phyloP scores from a whole-genome alignment of 2,329 filamentous ascomycete species.

The Sclerotiophoma versabilis region DNA sequence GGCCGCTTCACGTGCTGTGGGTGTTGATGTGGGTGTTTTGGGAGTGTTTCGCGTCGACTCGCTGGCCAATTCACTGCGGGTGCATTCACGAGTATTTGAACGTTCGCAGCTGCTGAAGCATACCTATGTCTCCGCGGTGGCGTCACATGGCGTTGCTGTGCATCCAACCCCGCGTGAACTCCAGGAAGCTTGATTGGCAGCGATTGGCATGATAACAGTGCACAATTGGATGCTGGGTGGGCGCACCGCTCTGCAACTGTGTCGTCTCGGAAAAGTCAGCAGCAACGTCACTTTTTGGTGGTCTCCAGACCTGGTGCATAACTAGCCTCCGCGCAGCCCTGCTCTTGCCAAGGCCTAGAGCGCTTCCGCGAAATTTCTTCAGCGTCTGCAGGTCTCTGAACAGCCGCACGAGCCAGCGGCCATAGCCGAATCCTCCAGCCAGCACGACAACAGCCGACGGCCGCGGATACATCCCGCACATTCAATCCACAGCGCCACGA shows the following conservation, averaged over 20 bases:
- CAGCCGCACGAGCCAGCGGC: constrained; percentile 31
- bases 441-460: constrained; percentile 35
- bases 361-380: constrained; percentile 22
- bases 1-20: constrained; percentile 30
- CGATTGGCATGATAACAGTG: constrained; percentile 21
- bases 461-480: constrained; percentile 33
- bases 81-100: background rate
- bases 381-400: constrained; percentile 23
- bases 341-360: constrained; percentile 22
- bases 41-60: background rate
- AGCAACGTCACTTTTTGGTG: constrained; percentile 19
- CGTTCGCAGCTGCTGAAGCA: background rate
- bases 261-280: constrained; percentile 21
- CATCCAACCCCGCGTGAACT: constrained; percentile 7
- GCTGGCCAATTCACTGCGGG: background rate
- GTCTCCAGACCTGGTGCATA: constrained; percentile 35
- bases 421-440: constrained; percentile 32
- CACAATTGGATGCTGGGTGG: no score
- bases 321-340: constrained; percentile 16
- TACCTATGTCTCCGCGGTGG: constrained; percentile 10
- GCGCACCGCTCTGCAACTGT: constrained; percentile 28
- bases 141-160: constrained; percentile 9
- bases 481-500: constrained; percentile 35
- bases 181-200: constrained; percentile 19
- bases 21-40: constrained; percentile 24